Base-by-base conservation (phyloP, 176 grass and related monocot species). In the Aegilops tauschii region DNA sequence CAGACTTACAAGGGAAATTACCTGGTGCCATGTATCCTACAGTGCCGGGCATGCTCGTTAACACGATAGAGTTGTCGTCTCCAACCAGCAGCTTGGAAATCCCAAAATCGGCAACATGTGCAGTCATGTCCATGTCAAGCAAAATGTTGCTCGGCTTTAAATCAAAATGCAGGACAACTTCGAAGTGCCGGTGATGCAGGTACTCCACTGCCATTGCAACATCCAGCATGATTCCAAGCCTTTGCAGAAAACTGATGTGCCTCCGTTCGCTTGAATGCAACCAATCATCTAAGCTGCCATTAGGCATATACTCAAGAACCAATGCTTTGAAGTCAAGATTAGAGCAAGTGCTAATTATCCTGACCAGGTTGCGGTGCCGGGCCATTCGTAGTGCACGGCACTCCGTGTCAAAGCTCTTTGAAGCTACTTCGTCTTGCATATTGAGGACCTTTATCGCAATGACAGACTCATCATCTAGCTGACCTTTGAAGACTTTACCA, bases 21-120 rank as follows among this genome's bases (percentile, higher is more conserved):
- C 73, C 45, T 76, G 73, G 73, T 32, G 73, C 73, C 73, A 77
- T 77, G 27, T 77, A 77, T 77, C 73, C 73, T 77, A 94, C 52
- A 67, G 82, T 84, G 21, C 82, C 82, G 2, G 44, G 82, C 72
- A 74, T 74, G 70, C 82, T 84, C 47, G 82, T 63, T 16, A 63
- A 28, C 4, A 74, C 5, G 0, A 74, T 30, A 37, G 69, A 73
- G n/a, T 54, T 73, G 56, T 83, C 81, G 28, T 83, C 67, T 9
- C 69, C 81, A 72, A 54, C 18, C 13, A 83, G 17, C n/a, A 83
- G 21, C 68, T 83, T 83, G 12, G 81, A 63, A 36, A 83, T 36
- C 31, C 66, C 81, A 25, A 83, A 83, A 36, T 84, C 69, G 6
- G 68, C 25, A 49, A 85, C 69, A 29, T 68, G 73, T 47, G 83